These are phyloP conservation scores for Crithidia acanthocephali DNA, from an alignment of 208 protist genomes.

Conservation along the genomic window DNA sequence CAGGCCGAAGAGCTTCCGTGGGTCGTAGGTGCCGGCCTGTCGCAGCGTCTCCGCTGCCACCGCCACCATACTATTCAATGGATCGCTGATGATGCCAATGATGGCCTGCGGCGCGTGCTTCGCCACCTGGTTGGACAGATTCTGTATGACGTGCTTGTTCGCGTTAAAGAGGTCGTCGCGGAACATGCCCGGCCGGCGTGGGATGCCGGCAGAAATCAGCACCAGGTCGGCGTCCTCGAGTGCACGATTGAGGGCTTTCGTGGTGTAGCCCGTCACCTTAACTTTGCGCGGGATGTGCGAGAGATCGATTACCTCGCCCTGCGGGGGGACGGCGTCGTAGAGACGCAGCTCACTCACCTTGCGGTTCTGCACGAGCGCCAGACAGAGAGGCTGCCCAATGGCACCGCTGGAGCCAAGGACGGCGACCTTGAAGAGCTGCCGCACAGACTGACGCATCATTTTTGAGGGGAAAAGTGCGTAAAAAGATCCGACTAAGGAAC, in stretches of 20 bases:
- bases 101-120: conserved; percentile 82
- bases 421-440: conserved; percentile 55
- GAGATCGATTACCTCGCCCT: conserved; percentile 88
- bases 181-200: conserved; percentile 96
- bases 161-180: conserved; percentile 96
- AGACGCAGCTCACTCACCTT: conserved; percentile 81
- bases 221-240: conserved; percentile 89
- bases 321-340: conserved; percentile 81
- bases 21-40: conserved; percentile 75
- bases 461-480: background rate
- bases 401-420: conserved; percentile 95
- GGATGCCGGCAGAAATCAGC: conserved; percentile 94
- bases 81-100: conserved; percentile 93
- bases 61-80: conserved; percentile 94
- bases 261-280: conserved; percentile 72
- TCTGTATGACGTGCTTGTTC: conserved; percentile 87
- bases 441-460: conserved; percentile 6
- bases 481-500: background rate
- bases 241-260: conserved; percentile 67
- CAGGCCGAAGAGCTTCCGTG: conserved; percentile 90
- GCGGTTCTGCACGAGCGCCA: conserved; percentile 90
- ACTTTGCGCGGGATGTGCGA: conserved; percentile 86
- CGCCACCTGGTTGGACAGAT: conserved; percentile 76
- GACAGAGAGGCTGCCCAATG: conserved; percentile 96
- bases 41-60: conserved; percentile 90